Percentiles rank a stretch among this genome's conserved stretches.
Evolutionary conservation across 2,329 filamentous ascomycete genomes (phyloP).

Genomic region (Claviceps sp.): DNA sequence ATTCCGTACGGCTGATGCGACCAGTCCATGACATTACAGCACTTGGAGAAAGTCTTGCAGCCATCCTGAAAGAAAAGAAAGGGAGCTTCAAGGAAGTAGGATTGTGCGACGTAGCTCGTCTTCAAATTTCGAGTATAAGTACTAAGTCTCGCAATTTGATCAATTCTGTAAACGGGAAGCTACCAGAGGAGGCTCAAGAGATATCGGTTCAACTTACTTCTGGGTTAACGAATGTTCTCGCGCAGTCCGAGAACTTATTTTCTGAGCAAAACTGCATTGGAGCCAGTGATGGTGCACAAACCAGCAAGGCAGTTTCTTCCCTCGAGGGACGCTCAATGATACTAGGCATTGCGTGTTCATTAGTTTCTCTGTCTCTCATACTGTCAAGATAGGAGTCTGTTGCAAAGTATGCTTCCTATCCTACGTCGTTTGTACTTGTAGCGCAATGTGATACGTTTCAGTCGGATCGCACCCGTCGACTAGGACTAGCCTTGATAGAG

Average conservation of each 20-base stretch:
- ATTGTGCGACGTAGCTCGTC: neutral
- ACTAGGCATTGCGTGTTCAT: neutral
- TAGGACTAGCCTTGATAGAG: no score
- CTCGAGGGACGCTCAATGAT: neutral
- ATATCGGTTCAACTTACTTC: neutral
- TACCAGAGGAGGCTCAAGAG: neutral
- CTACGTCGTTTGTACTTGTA: no score
- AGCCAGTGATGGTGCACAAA: neutral
- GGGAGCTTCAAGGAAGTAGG: neutral
- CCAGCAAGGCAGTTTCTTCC: neutral
- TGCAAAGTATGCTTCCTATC: neutral
- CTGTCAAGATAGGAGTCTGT: neutral
- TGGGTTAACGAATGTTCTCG: neutral
- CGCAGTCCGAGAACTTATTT: neutral
- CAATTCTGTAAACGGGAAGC: neutral
- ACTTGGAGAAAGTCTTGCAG: neutral
- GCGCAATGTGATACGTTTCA: no score
- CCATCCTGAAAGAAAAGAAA: neutral
- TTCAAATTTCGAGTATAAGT: neutral
- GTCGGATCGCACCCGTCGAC: no score
- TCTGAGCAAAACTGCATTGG: neutral
- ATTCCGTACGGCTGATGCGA: neutral
- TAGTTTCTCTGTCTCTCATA: neutral
- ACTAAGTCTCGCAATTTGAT: neutral
- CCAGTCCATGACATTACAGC: neutral